phyloP scores from a whole-genome alignment of 345 rosid species.

The Rhizophora mangle region DNA sequence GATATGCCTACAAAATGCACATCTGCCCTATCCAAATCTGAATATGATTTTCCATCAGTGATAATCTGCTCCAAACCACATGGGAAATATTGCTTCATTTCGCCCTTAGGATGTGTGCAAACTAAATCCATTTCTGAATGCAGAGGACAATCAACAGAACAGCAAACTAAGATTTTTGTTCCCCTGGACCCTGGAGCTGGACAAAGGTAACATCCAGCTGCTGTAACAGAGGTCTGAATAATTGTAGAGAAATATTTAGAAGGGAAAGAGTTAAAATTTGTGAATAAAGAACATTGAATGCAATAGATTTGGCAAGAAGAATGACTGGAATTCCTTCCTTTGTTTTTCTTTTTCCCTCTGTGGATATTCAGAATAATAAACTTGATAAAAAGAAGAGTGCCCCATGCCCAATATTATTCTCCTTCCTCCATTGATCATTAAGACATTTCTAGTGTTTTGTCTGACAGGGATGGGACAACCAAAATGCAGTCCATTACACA shows the following conservation, averaged over 20 bases:
- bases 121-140: constrained; percentile 49
- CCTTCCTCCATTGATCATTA: too few species aligned
- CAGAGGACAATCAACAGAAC: constrained; percentile 59
- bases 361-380: too few species aligned
- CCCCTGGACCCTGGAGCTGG: constrained; percentile 90
- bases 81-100: constrained; percentile 20
- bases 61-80: constrained; percentile 44
- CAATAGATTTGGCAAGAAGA: too few species aligned
- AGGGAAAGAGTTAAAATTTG: background rate
- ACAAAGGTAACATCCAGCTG: constrained; percentile 89
- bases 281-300: background rate
- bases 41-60: constrained; percentile 37
- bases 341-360: background rate
- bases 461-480: too few species aligned
- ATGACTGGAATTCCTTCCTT: background rate
- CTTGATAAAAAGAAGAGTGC: too few species aligned
- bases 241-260: constrained; percentile 12
- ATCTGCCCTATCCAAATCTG: constrained; percentile 39
- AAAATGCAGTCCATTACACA: too few species aligned
- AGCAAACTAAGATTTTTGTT: constrained; percentile 66
- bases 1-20: constrained; percentile 43
- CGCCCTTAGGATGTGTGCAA: constrained; percentile 22
- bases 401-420: too few species aligned
- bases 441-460: too few species aligned
- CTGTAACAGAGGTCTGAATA: constrained; percentile 76